These are phyloP conservation scores for Sugiyamaella castrensis DNA, from an alignment of 1,139 yeast genomes.

Conservation along the genomic window DNA sequence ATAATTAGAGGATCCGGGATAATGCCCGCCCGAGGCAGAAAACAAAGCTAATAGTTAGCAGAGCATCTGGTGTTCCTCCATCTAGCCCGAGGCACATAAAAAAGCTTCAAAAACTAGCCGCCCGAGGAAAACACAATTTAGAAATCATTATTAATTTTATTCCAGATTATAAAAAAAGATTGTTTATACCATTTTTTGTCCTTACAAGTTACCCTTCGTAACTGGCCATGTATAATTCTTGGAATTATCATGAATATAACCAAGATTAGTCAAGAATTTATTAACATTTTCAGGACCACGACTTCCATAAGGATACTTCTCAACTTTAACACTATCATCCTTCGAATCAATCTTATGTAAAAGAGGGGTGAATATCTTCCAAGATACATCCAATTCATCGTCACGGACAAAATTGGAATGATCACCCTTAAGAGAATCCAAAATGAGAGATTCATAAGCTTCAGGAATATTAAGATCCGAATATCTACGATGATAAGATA, in stretches of 20 bases:
- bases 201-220: conserved; percentile 29
- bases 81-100: too few relatives aligned
- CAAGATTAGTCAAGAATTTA: conserved; percentile 62
- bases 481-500: conserved; percentile 80
- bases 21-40: too few relatives aligned
- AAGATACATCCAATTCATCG: conserved; percentile 90
- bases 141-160: too few relatives aligned
- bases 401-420: conserved; percentile 98
- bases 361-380: conserved; percentile 92
- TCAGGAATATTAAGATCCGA: conserved; percentile 84
- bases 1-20: too few relatives aligned
- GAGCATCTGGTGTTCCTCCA: too few relatives aligned
- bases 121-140: too few relatives aligned
- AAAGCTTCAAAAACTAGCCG: too few relatives aligned
- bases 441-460: conserved; percentile 92
- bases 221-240: conserved; percentile 34
- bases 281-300: conserved; percentile 76
- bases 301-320: conserved; percentile 86
- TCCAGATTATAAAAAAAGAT: background rate
- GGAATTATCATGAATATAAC: conserved; percentile 54
- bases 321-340: conserved; percentile 41
- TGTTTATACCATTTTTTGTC: background rate
- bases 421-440: conserved; percentile 88
- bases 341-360: conserved; percentile 65
- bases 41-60: too few relatives aligned